phyloP scores from a whole-genome alignment of 169 alveolate species.

The Eimeria falciformis region DNA sequence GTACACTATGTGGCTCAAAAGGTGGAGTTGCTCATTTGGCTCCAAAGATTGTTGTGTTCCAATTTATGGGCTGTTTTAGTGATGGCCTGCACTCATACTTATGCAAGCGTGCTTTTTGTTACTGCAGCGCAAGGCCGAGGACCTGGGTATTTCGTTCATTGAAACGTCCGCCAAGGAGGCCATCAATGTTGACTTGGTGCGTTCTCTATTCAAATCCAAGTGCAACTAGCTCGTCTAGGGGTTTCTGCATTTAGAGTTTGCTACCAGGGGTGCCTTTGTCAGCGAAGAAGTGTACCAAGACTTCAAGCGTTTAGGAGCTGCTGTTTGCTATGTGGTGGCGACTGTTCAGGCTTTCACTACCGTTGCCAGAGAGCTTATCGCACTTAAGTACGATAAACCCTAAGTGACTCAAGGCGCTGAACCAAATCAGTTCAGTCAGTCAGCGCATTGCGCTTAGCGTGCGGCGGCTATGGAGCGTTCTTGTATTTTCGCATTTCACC shows the following conservation, averaged over 20 bases:
- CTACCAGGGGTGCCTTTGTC: too few species aligned
- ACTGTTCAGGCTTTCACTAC: slow-evolving; percentile 53
- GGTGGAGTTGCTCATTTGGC: too few species aligned
- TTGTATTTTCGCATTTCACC: too few species aligned
- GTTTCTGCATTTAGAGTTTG: too few species aligned
- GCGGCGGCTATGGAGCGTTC: background rate
- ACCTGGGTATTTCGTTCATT: slow-evolving; percentile 84
- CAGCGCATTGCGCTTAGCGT: too few species aligned
- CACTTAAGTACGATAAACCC: slow-evolving; percentile 10
- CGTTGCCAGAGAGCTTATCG: slow-evolving; percentile 55
- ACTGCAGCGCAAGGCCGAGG: slow-evolving; percentile 83
- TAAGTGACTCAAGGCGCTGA: background rate
- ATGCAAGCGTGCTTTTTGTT: background rate
- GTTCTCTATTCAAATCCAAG: too few species aligned
- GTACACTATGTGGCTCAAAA: too few species aligned
- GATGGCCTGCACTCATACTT: background rate
- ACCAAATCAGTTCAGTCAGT: background rate
- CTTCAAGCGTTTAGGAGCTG: background rate
- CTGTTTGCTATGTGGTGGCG: background rate
- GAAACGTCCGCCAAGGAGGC: slow-evolving; percentile 90
- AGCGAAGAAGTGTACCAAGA: too few species aligned
- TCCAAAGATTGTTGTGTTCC: background rate
- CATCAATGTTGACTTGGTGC: slow-evolving; percentile 86
- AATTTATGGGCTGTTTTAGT: background rate
- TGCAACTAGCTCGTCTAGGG: too few species aligned